Percentiles rank a stretch among this genome's conserved stretches.
Evolutionary conservation across 345 rosid genomes (phyloP).

Genomic region (Theobroma cacao): DNA sequence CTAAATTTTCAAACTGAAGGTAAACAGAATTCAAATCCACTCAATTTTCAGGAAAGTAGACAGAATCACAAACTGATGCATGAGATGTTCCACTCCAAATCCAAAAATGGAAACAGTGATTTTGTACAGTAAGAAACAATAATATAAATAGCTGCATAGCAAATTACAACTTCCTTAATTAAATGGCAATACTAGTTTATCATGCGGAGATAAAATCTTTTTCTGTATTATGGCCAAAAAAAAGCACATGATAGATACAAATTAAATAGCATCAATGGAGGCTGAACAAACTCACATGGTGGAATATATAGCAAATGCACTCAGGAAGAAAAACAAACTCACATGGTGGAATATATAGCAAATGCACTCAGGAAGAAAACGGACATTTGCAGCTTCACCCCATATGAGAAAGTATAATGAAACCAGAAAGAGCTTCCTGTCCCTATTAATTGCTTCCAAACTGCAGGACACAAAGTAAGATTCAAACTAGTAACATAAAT

Average conservation of each 20-base stretch:
- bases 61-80: background rate
- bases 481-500: conserved; percentile 13
- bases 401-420: conserved; percentile 91
- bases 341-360: conserved; percentile 97
- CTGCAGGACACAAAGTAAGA: conserved; percentile 39
- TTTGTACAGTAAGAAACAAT: background rate
- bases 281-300: conserved; percentile 59
- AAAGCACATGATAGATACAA: background rate
- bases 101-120: background rate
- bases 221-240: background rate
- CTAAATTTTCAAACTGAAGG: background rate
- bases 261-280: conserved; percentile 11
- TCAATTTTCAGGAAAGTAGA: background rate
- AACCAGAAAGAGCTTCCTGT: conserved; percentile 87
- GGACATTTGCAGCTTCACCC: conserved; percentile 99
- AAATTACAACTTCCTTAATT: background rate
- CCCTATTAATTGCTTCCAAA: conserved; percentile 80
- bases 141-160: background rate
- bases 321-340: conserved; percentile 88
- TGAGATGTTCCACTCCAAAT: background rate
- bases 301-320: conserved; percentile 95
- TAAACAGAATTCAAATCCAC: background rate
- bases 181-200: background rate
- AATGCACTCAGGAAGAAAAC: conserved; percentile 96
- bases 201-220: background rate